Conservation (phyloP, 371 early-diverging fungal genomes). For the Rhizopus arrhizus region DNA sequence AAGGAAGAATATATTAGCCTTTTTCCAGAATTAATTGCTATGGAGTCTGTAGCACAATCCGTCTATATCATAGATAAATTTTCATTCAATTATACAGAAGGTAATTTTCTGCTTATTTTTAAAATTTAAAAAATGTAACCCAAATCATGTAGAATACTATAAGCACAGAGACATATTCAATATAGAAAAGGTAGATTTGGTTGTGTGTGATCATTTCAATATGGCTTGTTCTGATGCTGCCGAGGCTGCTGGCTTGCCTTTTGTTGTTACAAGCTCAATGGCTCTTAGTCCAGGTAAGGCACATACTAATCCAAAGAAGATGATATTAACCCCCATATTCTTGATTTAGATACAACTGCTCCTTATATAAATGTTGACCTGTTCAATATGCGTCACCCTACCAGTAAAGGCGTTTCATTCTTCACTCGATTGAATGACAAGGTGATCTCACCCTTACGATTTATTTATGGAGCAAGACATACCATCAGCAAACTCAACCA, state of each 20-base stretch:
- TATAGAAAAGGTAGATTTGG: conserved; percentile 14
- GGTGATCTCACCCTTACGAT: background rate
- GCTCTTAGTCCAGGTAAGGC: background rate
- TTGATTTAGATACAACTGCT: background rate
- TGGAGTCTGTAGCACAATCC: background rate
- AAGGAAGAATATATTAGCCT: background rate
- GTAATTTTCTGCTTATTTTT: no score
- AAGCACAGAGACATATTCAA: background rate
- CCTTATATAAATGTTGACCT: conserved; percentile 12
- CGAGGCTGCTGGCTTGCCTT: background rate
- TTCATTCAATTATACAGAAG: no score
- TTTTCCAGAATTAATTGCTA: background rate
- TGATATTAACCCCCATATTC: background rate
- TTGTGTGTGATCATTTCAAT: conserved; percentile 21
- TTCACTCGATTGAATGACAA: background rate
- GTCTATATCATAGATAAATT: background rate
- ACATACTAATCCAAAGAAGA: background rate
- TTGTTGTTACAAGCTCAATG: background rate
- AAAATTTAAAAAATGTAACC: background rate
- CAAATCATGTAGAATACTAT: conserved; percentile 1
- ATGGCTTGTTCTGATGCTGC: conserved; percentile 18
- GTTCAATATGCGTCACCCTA: background rate
- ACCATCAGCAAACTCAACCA: background rate
- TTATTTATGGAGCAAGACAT: background rate
- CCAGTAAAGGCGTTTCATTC: background rate